Evolutionary conservation across 257 asterid genomes (phyloP).

Genomic region (Nicotiana tabacum): DNA sequence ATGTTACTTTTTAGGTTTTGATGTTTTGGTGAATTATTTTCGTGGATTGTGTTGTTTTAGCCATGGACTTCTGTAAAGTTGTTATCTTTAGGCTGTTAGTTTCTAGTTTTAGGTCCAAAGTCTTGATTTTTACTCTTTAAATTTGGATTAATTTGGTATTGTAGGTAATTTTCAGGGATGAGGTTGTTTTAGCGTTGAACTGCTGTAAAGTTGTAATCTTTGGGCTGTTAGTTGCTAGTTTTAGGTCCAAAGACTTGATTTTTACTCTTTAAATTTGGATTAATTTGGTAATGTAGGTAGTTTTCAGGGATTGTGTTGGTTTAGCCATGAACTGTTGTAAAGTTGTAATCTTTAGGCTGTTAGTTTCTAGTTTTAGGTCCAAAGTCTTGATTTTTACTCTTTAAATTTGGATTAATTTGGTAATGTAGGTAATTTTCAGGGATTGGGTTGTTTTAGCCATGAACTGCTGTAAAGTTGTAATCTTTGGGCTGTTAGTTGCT

Average conservation of each 20-base stretch:
- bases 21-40: not conserved
- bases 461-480: not conserved
- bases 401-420: not conserved
- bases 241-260: not conserved
- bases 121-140: not conserved
- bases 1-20: slow-evolving; percentile 6
- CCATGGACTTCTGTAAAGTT: slow-evolving; percentile 8
- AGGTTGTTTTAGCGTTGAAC: too few species aligned
- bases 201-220: not conserved
- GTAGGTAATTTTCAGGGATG: not conserved
- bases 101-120: not conserved
- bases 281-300: not conserved
- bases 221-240: slow-evolving; percentile 3
- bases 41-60: not conserved
- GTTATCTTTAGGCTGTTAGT: not conserved
- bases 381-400: not conserved
- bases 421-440: not conserved
- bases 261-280: not conserved
- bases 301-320: too few species aligned
- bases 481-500: not conserved
- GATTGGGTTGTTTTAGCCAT: not conserved
- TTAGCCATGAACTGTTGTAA: not conserved
- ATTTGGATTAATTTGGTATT: slow-evolving; percentile 5
- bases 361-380: not conserved
- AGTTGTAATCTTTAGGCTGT: slow-evolving; percentile 4